phyloP scores from a whole-genome alignment of 164 flowering plant species.

The Magnolia changhungtana region DNA sequence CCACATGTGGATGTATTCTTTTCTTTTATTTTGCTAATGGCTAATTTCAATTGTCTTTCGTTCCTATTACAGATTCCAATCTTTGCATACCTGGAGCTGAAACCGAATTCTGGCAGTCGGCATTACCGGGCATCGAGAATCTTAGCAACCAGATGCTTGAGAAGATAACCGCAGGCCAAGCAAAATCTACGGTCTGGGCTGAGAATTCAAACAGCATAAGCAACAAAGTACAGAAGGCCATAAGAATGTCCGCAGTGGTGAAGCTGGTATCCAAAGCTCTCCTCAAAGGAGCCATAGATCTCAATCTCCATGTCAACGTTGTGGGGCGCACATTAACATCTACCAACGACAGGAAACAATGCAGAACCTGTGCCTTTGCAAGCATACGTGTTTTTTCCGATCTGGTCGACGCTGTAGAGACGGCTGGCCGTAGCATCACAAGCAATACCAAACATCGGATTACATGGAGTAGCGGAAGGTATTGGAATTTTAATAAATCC shows the following conservation, averaged over 20 bases:
- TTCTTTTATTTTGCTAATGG: neutral
- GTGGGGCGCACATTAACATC: neutral
- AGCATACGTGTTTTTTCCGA: conserved; percentile 15
- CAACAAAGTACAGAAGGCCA: neutral
- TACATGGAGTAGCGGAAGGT: neutral
- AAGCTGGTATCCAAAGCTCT: conserved; percentile 16
- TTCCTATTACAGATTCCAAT: neutral
- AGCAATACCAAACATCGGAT: conserved; percentile 1
- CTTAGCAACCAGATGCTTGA: conserved; percentile 1
- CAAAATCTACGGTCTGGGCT: neutral
- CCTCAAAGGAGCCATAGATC: conserved; percentile 14
- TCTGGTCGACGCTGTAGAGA: conserved; percentile 19
- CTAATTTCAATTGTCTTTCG: neutral
- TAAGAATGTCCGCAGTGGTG: conserved; percentile 16
- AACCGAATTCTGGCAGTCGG: conserved; percentile 10
- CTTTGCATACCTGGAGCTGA: neutral
- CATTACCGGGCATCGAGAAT: conserved; percentile 4
- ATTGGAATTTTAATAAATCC: neutral
- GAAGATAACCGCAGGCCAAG: neutral
- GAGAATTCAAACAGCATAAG: neutral
- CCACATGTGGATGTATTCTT: too few species aligned
- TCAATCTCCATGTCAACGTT: conserved; percentile 12
- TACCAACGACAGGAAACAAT: neutral
- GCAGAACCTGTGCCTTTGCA: neutral
- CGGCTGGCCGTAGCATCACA: conserved; percentile 6